phyloP scores from a whole-genome alignment of 176 grass and related monocot genomes.

The Canna indica region DNA sequence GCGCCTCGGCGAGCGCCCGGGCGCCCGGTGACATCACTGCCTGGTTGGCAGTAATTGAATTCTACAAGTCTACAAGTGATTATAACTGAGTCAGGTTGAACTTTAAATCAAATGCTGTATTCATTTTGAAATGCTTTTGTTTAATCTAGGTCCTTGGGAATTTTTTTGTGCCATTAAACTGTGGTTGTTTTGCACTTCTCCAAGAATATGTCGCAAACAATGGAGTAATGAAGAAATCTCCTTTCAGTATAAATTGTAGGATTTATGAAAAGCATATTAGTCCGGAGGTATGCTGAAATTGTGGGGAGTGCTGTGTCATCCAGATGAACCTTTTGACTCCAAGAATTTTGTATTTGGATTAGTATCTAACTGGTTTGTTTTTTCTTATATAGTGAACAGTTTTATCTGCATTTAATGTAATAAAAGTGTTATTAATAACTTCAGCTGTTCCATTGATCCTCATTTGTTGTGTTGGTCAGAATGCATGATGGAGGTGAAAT shows the following conservation, averaged over 20 bases:
- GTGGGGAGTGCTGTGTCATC: too few species aligned
- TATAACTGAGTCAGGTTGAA: background rate
- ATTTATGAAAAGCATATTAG: too few species aligned
- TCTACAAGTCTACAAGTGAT: background rate
- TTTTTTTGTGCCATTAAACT: background rate
- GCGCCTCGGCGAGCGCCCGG: too few species aligned
- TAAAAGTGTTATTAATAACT: background rate
- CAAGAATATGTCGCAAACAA: too few species aligned
- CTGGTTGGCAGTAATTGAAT: background rate
- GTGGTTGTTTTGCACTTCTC: background rate
- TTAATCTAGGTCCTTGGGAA: background rate
- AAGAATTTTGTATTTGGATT: background rate
- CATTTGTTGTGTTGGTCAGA: slow-evolving; percentile 28
- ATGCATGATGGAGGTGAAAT: slow-evolving; percentile 92
- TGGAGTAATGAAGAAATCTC: too few species aligned
- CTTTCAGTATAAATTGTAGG: too few species aligned
- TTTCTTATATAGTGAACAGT: background rate
- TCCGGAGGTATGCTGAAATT: too few species aligned
- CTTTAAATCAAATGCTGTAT: background rate
- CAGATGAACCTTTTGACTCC: too few species aligned
- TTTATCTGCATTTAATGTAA: background rate
- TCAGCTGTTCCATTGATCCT: background rate
- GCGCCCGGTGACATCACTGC: too few species aligned
- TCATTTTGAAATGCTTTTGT: background rate
- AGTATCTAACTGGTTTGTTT: background rate